Conservation (phyloP, 179 eudicot genomes). For the Kewa caespitosa region DNA sequence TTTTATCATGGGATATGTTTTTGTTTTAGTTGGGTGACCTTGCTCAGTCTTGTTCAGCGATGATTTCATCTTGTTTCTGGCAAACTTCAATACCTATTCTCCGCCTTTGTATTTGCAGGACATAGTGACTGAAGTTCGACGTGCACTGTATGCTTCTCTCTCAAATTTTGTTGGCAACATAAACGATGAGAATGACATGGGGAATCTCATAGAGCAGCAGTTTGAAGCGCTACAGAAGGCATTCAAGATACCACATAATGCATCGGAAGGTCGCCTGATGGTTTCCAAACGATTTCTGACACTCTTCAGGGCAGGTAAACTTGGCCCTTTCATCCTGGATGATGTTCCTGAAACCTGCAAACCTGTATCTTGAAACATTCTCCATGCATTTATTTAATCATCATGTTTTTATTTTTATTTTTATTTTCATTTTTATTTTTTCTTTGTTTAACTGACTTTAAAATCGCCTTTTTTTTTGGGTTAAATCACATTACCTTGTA, state of each 20-base stretch:
- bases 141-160: slow-evolving; percentile 50
- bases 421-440: no score
- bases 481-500: no score
- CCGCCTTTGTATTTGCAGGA: slow-evolving; percentile 44
- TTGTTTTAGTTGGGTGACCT: not conserved
- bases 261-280: slow-evolving; percentile 73
- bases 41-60: not conserved
- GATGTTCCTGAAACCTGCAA: slow-evolving; percentile 60
- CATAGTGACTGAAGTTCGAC: slow-evolving; percentile 61
- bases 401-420: not conserved
- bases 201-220: slow-evolving; percentile 65
- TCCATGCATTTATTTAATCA: slow-evolving; percentile 6
- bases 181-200: slow-evolving; percentile 76
- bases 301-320: slow-evolving; percentile 85
- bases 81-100: not conserved
- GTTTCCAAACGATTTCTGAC: slow-evolving; percentile 79
- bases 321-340: slow-evolving; percentile 93
- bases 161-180: slow-evolving; percentile 59
- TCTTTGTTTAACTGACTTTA: no score
- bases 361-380: slow-evolving; percentile 30
- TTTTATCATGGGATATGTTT: not conserved
- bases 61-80: not conserved
- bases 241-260: slow-evolving; percentile 67
- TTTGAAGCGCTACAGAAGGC: slow-evolving; percentile 84
- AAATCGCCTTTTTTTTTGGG: no score